Percentiles rank a stretch among this genome's conserved stretches.
phyloP scores from a whole-genome alignment of 2,329 filamentous ascomycete genomes.

The Gnomoniopsis smithogilvyi region DNA sequence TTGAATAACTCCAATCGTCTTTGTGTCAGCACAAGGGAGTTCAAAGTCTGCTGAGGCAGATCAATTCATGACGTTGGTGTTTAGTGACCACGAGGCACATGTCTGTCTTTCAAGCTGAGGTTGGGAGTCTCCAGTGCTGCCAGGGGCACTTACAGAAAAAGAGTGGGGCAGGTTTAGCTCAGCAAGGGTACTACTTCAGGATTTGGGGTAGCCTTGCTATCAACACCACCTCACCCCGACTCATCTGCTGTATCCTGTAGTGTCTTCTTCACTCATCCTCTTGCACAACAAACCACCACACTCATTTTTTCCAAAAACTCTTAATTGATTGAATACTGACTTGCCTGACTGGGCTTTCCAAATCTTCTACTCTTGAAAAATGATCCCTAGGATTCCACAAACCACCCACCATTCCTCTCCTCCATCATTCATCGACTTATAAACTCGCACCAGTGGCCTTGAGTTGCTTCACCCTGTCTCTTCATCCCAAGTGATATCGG shows the following conservation, averaged over 20 bases:
- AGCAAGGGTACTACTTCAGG: not conserved
- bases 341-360: not conserved
- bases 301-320: not conserved
- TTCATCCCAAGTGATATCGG: not conserved
- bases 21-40: not conserved
- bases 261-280: not conserved
- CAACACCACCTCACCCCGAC: not conserved
- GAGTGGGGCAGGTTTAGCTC: not conserved
- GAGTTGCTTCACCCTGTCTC: not conserved
- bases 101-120: too few relatives aligned
- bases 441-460: not conserved
- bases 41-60: not conserved
- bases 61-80: not conserved
- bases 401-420: not conserved
- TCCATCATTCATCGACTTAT: not conserved
- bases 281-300: not conserved
- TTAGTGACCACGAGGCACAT: too few relatives aligned
- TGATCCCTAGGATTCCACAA: not conserved
- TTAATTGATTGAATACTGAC: not conserved
- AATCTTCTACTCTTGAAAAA: not conserved
- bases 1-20: not conserved
- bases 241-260: not conserved
- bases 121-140: not conserved
- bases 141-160: conserved; percentile 1
- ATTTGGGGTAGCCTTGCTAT: conserved; percentile 4